Base-by-base conservation (phyloP, 345 rosid species). In the Populus tremula region DNA sequence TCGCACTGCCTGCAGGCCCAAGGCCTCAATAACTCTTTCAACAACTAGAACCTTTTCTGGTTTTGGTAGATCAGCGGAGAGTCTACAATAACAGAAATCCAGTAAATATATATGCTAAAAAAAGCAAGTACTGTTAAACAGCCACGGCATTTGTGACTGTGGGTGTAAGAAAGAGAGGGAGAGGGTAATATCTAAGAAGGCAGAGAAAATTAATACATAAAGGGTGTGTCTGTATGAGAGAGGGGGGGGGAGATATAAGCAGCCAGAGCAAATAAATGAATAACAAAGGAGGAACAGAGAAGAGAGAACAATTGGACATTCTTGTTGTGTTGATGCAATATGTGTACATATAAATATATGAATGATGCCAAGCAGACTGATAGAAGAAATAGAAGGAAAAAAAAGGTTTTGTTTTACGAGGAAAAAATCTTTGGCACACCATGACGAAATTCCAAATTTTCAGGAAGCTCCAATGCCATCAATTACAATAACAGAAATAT, bases 1-100 rank as follows among this genome's bases (percentile, higher is more conserved):
- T 45, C 99, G 86, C 73, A 93, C 92, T 1, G 82, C 81, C 82
- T 95, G 98, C 74, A 95, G 88, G 74, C 99, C 98, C 31, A 95
- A 85, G 43, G 97, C 82, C 77, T 93, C 99, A 1, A 95, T 93
- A 76, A 93, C 98, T 85, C 99, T 90, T 85, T 95, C 98, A 3
- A 95, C 97, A 69, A 95, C 98, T 38, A 95, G 90, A 87, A 95
- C 91, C 82, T 91, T 90, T 47, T 93, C 98, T 29, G 88, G 85
- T 83, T 95, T 90, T 18, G 93, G 86, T 41, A 95, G 89, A 82
- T 90, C 86, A 64, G 93, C 97, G 72, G 96, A 59, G 47, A 93
- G 91, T 82, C 97, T 94, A 77, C 71, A 81, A 73, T 61, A 65
- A 18, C 69, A 65, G 17, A 65, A 33, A n/a, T 27, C 45, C 67